phyloP scores from a whole-genome alignment of 169 alveolate species.

The Ophryocystis elektroscirrha region DNA sequence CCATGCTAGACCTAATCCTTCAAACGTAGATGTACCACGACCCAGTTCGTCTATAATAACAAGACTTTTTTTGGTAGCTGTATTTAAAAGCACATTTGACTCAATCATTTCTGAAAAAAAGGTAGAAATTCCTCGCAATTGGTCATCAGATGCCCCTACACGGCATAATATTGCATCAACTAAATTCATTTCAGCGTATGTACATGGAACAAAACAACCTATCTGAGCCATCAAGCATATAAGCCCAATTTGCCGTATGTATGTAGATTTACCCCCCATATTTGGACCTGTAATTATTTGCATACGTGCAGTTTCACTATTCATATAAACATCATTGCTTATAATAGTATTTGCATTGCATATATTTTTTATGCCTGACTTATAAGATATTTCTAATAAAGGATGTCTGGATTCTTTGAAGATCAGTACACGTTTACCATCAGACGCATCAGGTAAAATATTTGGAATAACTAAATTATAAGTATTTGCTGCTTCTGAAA shows the following conservation, averaged over 20 bases:
- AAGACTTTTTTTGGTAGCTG: conserved; percentile 43
- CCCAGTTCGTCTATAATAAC: conserved; percentile 67
- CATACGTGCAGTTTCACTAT: too few species aligned
- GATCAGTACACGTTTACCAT: too few species aligned
- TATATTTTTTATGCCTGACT: too few species aligned
- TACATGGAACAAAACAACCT: conserved; percentile 59
- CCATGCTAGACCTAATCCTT: conserved; percentile 61
- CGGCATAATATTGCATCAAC: conserved; percentile 56
- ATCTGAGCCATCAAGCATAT: conserved; percentile 47
- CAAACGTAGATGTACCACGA: conserved; percentile 62
- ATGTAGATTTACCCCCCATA: conserved; percentile 75
- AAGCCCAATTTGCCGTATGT: conserved; percentile 50
- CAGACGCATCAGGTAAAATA: too few species aligned
- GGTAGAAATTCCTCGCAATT: conserved; percentile 53
- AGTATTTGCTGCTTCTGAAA: too few species aligned
- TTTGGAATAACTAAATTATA: too few species aligned
- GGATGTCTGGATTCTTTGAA: too few species aligned
- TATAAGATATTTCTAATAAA: too few species aligned
- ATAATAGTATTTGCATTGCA: too few species aligned
- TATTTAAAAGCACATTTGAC: conserved; percentile 42
- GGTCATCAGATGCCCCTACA: conserved; percentile 66
- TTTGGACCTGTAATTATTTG: conserved; percentile 74
- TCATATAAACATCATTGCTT: too few species aligned
- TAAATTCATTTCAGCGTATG: conserved; percentile 44
- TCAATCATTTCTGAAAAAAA: conserved; percentile 68